phyloP scores from a whole-genome alignment of 345 rosid species.

The Acer campestre region DNA sequence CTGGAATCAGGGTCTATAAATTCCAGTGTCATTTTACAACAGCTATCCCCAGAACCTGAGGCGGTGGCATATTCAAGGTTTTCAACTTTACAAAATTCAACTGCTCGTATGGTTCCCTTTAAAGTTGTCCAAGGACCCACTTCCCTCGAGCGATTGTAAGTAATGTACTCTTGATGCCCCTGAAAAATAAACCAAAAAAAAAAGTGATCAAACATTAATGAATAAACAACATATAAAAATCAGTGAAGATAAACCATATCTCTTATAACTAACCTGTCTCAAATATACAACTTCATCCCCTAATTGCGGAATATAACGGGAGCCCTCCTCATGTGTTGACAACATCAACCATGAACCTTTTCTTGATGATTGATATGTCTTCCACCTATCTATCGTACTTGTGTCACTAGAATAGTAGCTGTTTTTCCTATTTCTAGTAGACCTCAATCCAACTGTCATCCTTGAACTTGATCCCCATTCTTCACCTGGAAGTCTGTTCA shows the following conservation, averaged over 20 bases:
- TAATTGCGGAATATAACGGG: conserved; percentile 87
- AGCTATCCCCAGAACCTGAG: conserved; percentile 96
- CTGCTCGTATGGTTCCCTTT: conserved; percentile 67
- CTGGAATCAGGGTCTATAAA: conserved; percentile 71
- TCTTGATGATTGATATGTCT: conserved; percentile 50
- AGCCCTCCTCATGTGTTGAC: conserved; percentile 80
- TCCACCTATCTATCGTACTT: conserved; percentile 55
- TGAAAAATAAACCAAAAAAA: conserved; percentile 33
- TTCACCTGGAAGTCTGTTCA: conserved; percentile 45
- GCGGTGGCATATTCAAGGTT: conserved; percentile 79
- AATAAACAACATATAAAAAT: conserved; percentile 19
- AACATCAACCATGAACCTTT: conserved; percentile 84
- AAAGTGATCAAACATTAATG: conserved; percentile 10
- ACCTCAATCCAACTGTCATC: conserved; percentile 66
- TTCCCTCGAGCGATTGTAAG: conserved; percentile 47
- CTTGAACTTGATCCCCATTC: conserved; percentile 74
- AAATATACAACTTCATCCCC: conserved; percentile 88
- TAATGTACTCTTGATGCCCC: conserved; percentile 91
- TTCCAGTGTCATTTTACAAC: conserved; percentile 90
- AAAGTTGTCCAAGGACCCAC: conserved; percentile 70
- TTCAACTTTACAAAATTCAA: conserved; percentile 85
- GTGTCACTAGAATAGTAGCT: conserved; percentile 59
- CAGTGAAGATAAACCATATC: conserved; percentile 3
- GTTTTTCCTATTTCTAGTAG: conserved; percentile 81
- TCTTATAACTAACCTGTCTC: conserved; percentile 67